Conservation (phyloP, 176 grass and related monocot genomes). For the Phoenix roebelenii region DNA sequence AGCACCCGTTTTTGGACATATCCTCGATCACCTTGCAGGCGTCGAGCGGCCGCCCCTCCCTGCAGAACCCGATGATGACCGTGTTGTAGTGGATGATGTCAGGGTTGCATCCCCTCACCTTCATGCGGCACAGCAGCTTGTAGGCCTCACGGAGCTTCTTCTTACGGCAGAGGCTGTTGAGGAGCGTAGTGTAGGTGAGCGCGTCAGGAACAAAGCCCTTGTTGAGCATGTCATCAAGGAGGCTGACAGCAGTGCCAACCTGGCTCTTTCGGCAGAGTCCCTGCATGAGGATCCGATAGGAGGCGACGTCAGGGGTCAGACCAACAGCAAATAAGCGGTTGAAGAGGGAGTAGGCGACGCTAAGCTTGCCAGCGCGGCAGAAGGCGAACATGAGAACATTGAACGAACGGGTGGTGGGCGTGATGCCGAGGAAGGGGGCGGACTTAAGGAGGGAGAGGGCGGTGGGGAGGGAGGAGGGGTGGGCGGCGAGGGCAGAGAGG, state of each 20-base stretch:
- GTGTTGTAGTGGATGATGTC: constrained; percentile 81
- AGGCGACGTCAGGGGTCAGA: constrained; percentile 39
- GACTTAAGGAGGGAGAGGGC: constrained; percentile 36
- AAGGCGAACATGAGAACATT: constrained; percentile 65
- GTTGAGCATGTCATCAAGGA: constrained; percentile 83
- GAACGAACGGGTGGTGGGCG: constrained; percentile 45
- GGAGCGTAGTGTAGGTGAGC: constrained; percentile 47
- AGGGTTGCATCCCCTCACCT: constrained; percentile 45
- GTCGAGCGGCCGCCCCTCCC: constrained; percentile 47
- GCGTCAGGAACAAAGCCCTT: constrained; percentile 51
- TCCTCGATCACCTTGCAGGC: constrained; percentile 80
- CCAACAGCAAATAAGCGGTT: constrained; percentile 37
- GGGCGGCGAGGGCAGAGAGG: constrained; percentile 36
- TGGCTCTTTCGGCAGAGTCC: constrained; percentile 50
- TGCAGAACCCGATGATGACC: constrained; percentile 53
- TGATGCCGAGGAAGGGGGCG: constrained; percentile 23
- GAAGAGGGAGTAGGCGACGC: constrained; percentile 51
- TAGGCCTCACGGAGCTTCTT: constrained; percentile 64
- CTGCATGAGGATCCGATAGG: constrained; percentile 61
- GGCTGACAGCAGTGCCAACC: constrained; percentile 33
- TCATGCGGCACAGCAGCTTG: constrained; percentile 71
- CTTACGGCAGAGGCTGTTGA: constrained; percentile 69
- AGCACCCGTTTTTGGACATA: constrained; percentile 46
- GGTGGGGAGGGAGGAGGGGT: constrained; percentile 35
- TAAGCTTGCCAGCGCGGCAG: constrained; percentile 41